Evolutionary conservation across 352 stramenopile genomes (phyloP).

Genomic region (Nothophytophthora sp.): DNA sequence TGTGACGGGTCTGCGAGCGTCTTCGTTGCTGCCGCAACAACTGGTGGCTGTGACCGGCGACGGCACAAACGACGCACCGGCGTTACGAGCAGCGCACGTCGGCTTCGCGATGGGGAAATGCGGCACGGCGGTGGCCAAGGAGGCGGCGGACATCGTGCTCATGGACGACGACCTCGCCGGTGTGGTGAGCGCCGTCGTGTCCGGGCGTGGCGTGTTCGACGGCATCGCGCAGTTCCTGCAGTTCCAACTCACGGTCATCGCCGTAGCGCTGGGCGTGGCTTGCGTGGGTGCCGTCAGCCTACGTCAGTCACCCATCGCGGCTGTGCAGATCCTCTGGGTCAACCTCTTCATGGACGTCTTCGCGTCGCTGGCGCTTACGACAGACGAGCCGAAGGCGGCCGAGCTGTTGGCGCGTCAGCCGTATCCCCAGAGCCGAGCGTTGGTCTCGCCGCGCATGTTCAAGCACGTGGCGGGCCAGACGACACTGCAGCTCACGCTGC

Average conservation of each 20-base stretch:
- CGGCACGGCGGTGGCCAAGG: conserved; percentile 93
- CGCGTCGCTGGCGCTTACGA: conserved; percentile 92
- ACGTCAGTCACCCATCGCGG: conserved; percentile 78
- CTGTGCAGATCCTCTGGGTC: conserved; percentile 96
- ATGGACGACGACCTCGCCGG: conserved; percentile 96
- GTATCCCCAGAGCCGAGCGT: conserved; percentile 77
- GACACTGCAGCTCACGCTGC: conserved; percentile 87
- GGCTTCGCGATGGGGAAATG: conserved; percentile 93
- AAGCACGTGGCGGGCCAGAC: conserved; percentile 92
- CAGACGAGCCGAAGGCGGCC: conserved; percentile 84
- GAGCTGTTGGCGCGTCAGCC: conserved; percentile 84
- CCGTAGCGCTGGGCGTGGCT: conserved; percentile 89
- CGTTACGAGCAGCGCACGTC: conserved; percentile 83
- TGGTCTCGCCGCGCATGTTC: conserved; percentile 92
- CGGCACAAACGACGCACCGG: conserved; percentile 93
- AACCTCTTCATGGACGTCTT: conserved; percentile 98
- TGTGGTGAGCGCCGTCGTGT: conserved; percentile 94
- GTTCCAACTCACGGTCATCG: conserved; percentile 97
- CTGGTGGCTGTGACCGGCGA: conserved; percentile 93
- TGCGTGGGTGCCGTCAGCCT: conserved; percentile 77
- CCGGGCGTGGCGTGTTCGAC: conserved; percentile 95
- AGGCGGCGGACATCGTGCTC: conserved; percentile 94
- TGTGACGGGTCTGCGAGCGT: conserved; percentile 84
- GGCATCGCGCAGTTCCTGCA: conserved; percentile 96
- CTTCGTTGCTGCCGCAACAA: conserved; percentile 28